Percentiles rank a stretch among this genome's conserved stretches.
Conservation (phyloP, 371 early-diverging fungal species). For the Nematocida major region DNA sequence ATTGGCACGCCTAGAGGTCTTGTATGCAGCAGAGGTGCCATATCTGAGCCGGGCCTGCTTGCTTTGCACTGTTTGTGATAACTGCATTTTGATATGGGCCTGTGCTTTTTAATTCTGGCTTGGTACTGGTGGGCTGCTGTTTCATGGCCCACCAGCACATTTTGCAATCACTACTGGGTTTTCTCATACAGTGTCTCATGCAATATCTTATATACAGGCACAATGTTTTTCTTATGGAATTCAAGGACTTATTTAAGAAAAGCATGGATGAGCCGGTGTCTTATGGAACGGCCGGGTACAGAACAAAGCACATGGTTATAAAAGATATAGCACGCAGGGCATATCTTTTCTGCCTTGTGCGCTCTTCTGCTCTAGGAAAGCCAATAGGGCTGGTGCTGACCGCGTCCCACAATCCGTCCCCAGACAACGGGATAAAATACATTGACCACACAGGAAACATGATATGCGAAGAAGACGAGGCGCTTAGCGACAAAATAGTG, state of each 20-base stretch:
- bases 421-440: slow-evolving; percentile 97
- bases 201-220: background rate
- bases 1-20: too few species aligned
- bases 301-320: slow-evolving; percentile 44
- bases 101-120: too few species aligned
- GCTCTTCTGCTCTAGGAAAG: slow-evolving; percentile 76
- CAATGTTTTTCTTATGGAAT: background rate
- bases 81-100: too few species aligned
- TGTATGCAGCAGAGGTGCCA: too few species aligned
- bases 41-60: too few species aligned
- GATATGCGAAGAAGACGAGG: slow-evolving; percentile 90
- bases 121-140: too few species aligned
- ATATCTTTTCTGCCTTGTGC: slow-evolving; percentile 79
- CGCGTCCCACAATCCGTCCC: slow-evolving; percentile 91
- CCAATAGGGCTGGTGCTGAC: slow-evolving; percentile 95
- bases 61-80: too few species aligned
- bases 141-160: too few species aligned
- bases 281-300: slow-evolving; percentile 66
- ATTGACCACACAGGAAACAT: slow-evolving; percentile 96
- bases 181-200: background rate
- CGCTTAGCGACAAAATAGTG: slow-evolving; percentile 77
- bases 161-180: too few species aligned
- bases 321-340: slow-evolving; percentile 73
- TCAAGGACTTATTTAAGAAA: slow-evolving; percentile 9
- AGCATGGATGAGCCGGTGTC: slow-evolving; percentile 28